Conservation (phyloP, 1,284 basidiomycete genomes). For the Moesziomyces sp. region DNA sequence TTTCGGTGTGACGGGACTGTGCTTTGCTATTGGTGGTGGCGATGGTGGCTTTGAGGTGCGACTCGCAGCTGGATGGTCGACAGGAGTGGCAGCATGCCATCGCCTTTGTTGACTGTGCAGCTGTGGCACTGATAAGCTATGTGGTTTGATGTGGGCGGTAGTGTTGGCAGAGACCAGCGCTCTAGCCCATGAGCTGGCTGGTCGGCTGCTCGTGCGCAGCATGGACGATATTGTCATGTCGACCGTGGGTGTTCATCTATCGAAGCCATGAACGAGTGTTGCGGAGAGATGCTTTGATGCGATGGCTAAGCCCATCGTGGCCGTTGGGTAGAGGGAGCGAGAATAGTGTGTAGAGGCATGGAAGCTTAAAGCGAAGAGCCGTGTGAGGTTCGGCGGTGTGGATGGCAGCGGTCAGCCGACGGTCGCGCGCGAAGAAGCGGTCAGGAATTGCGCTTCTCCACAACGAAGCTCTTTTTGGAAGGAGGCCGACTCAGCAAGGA, state of each 20-base stretch:
- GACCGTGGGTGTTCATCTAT: neutral
- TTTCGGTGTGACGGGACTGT: neutral
- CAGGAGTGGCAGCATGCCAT: constrained; percentile 34
- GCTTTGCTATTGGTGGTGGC: constrained; percentile 9
- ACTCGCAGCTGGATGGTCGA: constrained; percentile 15
- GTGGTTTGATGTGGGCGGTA: neutral
- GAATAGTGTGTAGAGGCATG: neutral
- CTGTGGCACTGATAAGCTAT: neutral
- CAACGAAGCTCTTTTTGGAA: neutral
- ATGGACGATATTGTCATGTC: neutral
- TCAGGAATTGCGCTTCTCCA: neutral
- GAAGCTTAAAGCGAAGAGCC: neutral
- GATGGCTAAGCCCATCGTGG: neutral
- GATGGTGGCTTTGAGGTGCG: constrained; percentile 4
- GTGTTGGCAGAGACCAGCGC: neutral
- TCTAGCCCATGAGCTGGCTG: neutral
- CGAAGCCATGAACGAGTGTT: neutral
- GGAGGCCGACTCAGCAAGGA: neutral
- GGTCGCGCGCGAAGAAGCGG: too few species aligned
- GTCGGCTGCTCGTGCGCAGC: neutral
- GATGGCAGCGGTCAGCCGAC: neutral
- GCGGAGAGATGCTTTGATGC: neutral
- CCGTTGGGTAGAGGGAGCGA: neutral
- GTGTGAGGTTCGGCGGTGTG: neutral
- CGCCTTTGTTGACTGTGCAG: constrained; percentile 19